phyloP scores from a whole-genome alignment of 2,329 filamentous ascomycete species.

The Ophiocordyceps sinensis region DNA sequence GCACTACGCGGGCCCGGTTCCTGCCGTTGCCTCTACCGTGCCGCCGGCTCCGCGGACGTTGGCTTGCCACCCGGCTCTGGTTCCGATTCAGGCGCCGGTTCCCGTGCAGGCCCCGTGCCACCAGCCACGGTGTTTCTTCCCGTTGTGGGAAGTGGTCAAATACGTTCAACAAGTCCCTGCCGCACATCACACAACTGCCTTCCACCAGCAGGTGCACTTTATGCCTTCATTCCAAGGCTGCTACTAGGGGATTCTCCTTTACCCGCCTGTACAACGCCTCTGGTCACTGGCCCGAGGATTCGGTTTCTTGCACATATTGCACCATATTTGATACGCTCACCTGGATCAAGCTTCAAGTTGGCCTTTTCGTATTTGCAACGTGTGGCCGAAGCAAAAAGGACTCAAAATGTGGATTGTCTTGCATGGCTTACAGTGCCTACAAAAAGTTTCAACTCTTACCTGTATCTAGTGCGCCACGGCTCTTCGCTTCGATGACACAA shows the following conservation, averaged over 20 bases:
- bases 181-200: constrained; percentile 33
- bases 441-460: too few species aligned
- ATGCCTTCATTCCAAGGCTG: constrained; percentile 38
- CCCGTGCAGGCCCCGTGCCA: constrained; percentile 20
- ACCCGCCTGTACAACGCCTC: too few species aligned
- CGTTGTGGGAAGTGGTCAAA: constrained; percentile 37
- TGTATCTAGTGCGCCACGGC: too few species aligned
- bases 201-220: constrained; percentile 37
- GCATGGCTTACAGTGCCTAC: too few species aligned
- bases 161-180: constrained; percentile 34
- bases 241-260: constrained; percentile 15
- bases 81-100: constrained; percentile 19
- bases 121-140: constrained; percentile 32
- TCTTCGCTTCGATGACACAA: too few species aligned
- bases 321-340: too few species aligned
- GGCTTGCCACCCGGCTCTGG: constrained; percentile 15
- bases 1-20: constrained; percentile 27
- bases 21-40: constrained; percentile 4
- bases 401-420: too few species aligned
- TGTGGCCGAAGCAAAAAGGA: too few species aligned
- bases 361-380: too few species aligned
- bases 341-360: too few species aligned
- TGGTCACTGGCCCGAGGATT: too few species aligned
- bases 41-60: constrained; percentile 11
- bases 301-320: too few species aligned